Percentiles rank a stretch among this genome's conserved stretches.
Evolutionary conservation across 1,284 basidiomycete species (phyloP).

Genomic region (Rhodotorula sp.): DNA sequence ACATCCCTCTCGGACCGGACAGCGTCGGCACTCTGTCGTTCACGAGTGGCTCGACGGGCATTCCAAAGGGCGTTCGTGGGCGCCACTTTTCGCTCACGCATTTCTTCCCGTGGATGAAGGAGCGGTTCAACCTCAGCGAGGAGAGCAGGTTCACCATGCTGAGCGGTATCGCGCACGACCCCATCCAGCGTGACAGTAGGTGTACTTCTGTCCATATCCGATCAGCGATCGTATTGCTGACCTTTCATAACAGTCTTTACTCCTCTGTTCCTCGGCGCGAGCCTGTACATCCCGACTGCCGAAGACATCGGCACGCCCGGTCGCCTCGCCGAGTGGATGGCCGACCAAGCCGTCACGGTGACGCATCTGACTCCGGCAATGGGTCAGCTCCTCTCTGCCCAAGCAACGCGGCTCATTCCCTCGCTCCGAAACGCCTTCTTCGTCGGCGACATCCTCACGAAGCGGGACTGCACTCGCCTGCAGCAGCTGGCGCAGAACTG

Average conservation of each 20-base stretch:
- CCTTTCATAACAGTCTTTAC: conserved; percentile 76
- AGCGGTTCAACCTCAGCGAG: conserved; percentile 73
- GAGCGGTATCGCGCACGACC: conserved; percentile 98
- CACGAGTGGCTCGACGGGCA: conserved; percentile 95
- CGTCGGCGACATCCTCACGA: conserved; percentile 98
- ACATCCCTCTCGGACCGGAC: conserved; percentile 86
- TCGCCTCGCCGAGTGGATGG: conserved; percentile 98
- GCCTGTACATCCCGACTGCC: conserved; percentile 91
- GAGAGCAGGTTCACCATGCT: conserved; percentile 95
- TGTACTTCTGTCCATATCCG: conserved; percentile 32
- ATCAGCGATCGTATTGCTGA: not conserved
- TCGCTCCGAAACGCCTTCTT: conserved; percentile 91
- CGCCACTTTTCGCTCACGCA: conserved; percentile 95
- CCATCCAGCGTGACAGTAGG: conserved; percentile 97
- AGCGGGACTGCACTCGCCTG: conserved; percentile 93
- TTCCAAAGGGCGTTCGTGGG: conserved; percentile 95
- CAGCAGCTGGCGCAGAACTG: conserved; percentile 92
- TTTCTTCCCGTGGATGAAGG: conserved; percentile 99
- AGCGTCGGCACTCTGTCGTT: conserved; percentile 93
- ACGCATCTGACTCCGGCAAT: conserved; percentile 98
- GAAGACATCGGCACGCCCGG: conserved; percentile 98
- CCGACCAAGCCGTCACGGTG: conserved; percentile 78
- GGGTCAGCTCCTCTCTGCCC: conserved; percentile 96
- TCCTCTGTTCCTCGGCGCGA: conserved; percentile 93
- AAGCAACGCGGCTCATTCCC: conserved; percentile 85